Base-by-base conservation (phyloP, 129 eudicot genomes). In the Helichrysum umbraculigerum region DNA sequence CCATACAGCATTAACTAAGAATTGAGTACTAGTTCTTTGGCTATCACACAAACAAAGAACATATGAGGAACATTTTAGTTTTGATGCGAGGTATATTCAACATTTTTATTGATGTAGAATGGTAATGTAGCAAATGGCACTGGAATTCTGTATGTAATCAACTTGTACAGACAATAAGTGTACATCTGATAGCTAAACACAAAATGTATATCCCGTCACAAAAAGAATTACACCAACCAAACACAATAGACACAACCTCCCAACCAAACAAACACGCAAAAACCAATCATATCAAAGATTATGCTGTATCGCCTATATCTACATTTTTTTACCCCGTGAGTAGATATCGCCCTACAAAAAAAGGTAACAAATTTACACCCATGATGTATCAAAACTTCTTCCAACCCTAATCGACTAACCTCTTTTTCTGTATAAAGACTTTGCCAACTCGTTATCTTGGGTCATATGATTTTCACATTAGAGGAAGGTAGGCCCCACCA, bases 401-500 rank as follows among this genome's bases (percentile, higher is more conserved):
- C 41, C 69, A 34, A 12, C 61, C 63, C 54, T 37, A 70, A 16
- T 81, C 72, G 50, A 29, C 72, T 61, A 30, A 57, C 68, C 28
- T 39, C 20, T 25, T 58, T 22, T 70, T 44, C 35, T 4, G 67
- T 72, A 20, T 10, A 30, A 25, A 17, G 56, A 56, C 50, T 57
- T 16, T 8, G 51, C 25, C 58, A 33, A 32, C 60, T 32, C 29
- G 29, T 64, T 59, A 17, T 25, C 17, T 25, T 33, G 66, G 44
- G 34, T 41, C 17, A 20, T 17, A 73, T 10, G 6, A 57, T 41
- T 35, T 63, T 81, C 74, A 94, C 98, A 91, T 94, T 56, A 95
- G 69, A 35, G 99, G 99, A 66, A 95, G 97, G 83, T 95, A 95
- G 33, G 89, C 96, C 79, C 99, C 99, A 66, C 99, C 99, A 33